phyloP scores from a whole-genome alignment of 129 eudicot species.

The Lonicera japonica region DNA sequence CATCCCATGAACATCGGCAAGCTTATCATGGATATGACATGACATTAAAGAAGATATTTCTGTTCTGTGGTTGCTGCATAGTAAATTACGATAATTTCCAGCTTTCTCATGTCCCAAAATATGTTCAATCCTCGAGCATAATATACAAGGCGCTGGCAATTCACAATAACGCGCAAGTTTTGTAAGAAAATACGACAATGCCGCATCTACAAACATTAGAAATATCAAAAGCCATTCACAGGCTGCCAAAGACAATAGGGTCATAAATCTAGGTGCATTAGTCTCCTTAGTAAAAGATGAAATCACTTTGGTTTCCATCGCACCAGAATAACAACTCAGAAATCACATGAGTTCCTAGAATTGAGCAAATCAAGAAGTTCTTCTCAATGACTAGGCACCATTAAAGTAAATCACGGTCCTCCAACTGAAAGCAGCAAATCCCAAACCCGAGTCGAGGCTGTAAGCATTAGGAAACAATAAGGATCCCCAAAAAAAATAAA shows the following conservation, averaged over 20 bases:
- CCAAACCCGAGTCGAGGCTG: constrained; percentile 1
- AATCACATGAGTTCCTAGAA: constrained; percentile 19
- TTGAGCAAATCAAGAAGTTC: constrained; percentile 21
- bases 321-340: constrained; percentile 6
- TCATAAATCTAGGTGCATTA: constrained; percentile 30
- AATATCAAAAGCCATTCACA: constrained; percentile 92
- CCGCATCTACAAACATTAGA: constrained; percentile 62
- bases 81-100: constrained; percentile 32
- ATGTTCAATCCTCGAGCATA: constrained; percentile 71
- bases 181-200: constrained; percentile 49
- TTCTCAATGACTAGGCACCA: constrained; percentile 14
- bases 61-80: constrained; percentile 51
- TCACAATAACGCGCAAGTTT: constrained; percentile 63
- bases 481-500: not conserved
- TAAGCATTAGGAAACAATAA: not conserved
- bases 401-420: not conserved
- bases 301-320: constrained; percentile 49
- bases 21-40: constrained; percentile 57
- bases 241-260: constrained; percentile 38
- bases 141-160: constrained; percentile 55
- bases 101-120: constrained; percentile 39
- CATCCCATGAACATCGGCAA: constrained; percentile 51
- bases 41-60: constrained; percentile 57
- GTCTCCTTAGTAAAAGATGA: constrained; percentile 14
- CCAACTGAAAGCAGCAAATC: constrained; percentile 13